Evolutionary conservation across 306 rosid genomes (phyloP).

Genomic region (Acacia crassicarpa): DNA sequence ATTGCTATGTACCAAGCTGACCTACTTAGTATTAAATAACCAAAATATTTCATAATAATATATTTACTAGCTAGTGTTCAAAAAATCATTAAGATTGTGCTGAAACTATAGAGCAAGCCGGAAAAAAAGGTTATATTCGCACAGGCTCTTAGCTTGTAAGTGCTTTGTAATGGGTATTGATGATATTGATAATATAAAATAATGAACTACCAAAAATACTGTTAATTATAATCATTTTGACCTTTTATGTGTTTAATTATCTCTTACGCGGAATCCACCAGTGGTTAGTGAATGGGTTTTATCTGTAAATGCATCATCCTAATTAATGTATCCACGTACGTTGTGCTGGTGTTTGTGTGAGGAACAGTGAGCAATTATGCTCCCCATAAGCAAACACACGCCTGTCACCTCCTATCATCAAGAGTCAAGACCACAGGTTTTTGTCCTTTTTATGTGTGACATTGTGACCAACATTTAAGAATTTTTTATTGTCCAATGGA

Average conservation of each 20-base stretch:
- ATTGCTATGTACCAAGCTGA: conserved; percentile 43
- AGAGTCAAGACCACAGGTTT: background rate
- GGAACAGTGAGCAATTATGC: conserved; percentile 3
- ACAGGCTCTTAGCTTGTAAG: background rate
- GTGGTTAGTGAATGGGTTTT: background rate
- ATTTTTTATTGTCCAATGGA: background rate
- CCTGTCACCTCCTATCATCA: background rate
- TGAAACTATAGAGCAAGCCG: background rate
- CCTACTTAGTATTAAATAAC: conserved; percentile 24
- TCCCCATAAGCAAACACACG: background rate
- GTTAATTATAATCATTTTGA: background rate
- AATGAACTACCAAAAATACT: background rate
- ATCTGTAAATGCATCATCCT: background rate
- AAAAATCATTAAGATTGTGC: background rate
- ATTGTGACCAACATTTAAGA: background rate
- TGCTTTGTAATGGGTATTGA: background rate
- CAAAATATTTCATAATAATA: no score
- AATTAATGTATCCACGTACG: background rate
- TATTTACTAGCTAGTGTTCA: no score
- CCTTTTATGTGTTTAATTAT: background rate
- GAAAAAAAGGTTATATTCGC: background rate
- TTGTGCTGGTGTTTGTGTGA: conserved; percentile 24
- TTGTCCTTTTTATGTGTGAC: background rate
- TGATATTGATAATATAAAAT: background rate
- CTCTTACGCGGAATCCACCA: conserved; percentile 38